Conservation (phyloP, 2,329 filamentous ascomycete genomes). For the Penicillium sp. region DNA sequence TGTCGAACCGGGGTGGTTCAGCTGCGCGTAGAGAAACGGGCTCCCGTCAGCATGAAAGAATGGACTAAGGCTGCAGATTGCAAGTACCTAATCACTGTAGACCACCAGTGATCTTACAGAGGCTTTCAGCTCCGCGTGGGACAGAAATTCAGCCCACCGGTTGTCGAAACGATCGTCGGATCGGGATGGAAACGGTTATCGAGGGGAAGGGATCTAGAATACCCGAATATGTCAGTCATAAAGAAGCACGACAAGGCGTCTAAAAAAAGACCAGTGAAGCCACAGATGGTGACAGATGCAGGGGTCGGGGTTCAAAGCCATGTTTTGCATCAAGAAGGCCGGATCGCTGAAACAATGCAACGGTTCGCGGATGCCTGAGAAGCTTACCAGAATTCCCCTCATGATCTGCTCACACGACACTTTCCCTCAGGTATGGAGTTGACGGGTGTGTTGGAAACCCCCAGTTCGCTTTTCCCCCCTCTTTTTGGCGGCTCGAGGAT, state of each 20-base stretch:
- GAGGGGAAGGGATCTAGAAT: conserved; percentile 14
- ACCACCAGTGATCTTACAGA: conserved; percentile 8
- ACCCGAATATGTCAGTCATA: conserved; percentile 15
- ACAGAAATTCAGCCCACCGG: background rate
- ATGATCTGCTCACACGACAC: conserved; percentile 14
- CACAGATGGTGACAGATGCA: conserved; percentile 21
- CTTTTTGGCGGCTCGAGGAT: conserved; percentile 18
- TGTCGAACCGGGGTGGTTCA: background rate
- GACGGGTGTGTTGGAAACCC: background rate
- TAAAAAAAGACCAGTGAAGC: conserved; percentile 24
- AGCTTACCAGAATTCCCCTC: conserved; percentile 18
- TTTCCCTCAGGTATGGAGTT: background rate
- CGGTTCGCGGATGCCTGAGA: background rate
- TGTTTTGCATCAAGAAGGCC: conserved; percentile 19
- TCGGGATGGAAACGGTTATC: conserved; percentile 5
- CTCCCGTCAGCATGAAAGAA: conserved; percentile 8
- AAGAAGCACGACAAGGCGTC: conserved; percentile 1
- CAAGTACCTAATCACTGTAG: conserved; percentile 12
- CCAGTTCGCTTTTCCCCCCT: conserved; percentile 10
- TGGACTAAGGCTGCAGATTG: conserved; percentile 10
- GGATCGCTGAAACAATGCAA: conserved; percentile 14
- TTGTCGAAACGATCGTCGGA: background rate
- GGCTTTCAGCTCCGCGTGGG: background rate
- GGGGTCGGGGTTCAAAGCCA: conserved; percentile 19
- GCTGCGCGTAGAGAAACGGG: background rate